A percentile compares a stretch with the other conserved stretches of the same genome.
These are phyloP conservation scores for Novymonas esmeraldas DNA, from an alignment of 208 protist genomes.

Conservation along the genomic window DNA sequence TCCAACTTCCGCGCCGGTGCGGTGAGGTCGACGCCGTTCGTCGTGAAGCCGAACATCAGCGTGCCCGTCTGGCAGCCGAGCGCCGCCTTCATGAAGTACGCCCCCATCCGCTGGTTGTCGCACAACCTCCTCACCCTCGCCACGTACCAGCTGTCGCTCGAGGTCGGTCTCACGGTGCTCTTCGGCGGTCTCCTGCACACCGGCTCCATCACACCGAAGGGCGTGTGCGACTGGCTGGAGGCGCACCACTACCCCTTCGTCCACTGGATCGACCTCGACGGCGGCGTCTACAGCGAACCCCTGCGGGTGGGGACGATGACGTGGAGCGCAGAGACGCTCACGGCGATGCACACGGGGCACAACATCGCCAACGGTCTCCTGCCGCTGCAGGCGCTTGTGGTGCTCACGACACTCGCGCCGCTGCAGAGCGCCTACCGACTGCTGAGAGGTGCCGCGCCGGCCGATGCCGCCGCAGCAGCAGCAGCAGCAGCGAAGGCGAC, in stretches of 20 bases:
- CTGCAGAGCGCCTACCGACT: constrained; percentile 25
- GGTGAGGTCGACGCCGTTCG: constrained; percentile 21
- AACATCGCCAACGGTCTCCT: constrained; percentile 69
- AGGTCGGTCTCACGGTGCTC: constrained; percentile 45
- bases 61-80: constrained; percentile 42
- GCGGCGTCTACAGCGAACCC: constrained; percentile 44
- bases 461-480: not conserved
- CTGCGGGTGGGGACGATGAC: constrained; percentile 41
- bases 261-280: constrained; percentile 50
- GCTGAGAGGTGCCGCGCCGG: constrained; percentile 1
- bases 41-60: constrained; percentile 28
- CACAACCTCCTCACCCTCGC: constrained; percentile 63
- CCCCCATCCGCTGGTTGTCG: constrained; percentile 48
- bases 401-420: constrained; percentile 47
- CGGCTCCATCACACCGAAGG: constrained; percentile 29
- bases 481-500: not conserved
- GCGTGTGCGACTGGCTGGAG: constrained; percentile 35
- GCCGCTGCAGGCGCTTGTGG: constrained; percentile 58
- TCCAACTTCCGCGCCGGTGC: constrained; percentile 24
- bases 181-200: constrained; percentile 48
- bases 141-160: constrained; percentile 69
- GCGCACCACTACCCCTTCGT: constrained; percentile 54
- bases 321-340: constrained; percentile 61
- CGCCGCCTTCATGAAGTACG: constrained; percentile 43
- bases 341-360: constrained; percentile 64